Percentiles rank a stretch among this genome's conserved stretches.
phyloP scores from a whole-genome alignment of 1,139 yeast species.

The Kodamaea sp. region DNA sequence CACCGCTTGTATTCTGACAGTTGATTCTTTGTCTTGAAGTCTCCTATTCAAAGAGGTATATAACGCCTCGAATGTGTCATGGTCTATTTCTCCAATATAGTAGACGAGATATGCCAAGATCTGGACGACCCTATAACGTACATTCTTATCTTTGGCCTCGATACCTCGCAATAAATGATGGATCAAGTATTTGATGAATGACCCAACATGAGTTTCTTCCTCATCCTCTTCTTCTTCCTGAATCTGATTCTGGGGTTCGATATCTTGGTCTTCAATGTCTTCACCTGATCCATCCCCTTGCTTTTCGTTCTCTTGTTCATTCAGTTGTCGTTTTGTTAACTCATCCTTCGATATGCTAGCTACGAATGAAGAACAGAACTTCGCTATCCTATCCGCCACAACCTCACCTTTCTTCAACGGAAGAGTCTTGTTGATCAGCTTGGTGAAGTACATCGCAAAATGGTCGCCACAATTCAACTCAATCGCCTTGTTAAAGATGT shows the following conservation, averaged over 20 bases:
- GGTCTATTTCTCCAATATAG: constrained; percentile 75
- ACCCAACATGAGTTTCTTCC: constrained; percentile 44
- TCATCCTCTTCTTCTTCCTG: constrained; percentile 18
- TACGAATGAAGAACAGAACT: constrained; percentile 69
- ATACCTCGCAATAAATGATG: constrained; percentile 73
- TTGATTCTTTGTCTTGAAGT: constrained; percentile 74
- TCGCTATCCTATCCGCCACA: constrained; percentile 76
- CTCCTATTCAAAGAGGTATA: constrained; percentile 64
- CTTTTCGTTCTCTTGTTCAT: constrained; percentile 13
- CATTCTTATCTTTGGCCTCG: constrained; percentile 73
- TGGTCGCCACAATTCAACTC: constrained; percentile 53
- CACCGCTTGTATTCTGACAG: constrained; percentile 80
- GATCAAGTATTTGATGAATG: constrained; percentile 62
- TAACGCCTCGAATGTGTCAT: constrained; percentile 65
- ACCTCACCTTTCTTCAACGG: constrained; percentile 70
- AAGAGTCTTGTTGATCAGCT: constrained; percentile 62
- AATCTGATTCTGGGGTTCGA: constrained; percentile 28
- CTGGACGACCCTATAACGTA: constrained; percentile 80
- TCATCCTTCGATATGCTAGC: constrained; percentile 46
- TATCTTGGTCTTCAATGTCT: constrained; percentile 18
- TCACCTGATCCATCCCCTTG: constrained; percentile 29
- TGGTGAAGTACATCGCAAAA: constrained; percentile 61
- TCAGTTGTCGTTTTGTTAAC: constrained; percentile 7
- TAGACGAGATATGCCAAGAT: constrained; percentile 72
- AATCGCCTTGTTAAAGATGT: constrained; percentile 58